Evolutionary conservation across 1,139 yeast genomes (phyloP).

Genomic region (Diutina ranongensis): DNA sequence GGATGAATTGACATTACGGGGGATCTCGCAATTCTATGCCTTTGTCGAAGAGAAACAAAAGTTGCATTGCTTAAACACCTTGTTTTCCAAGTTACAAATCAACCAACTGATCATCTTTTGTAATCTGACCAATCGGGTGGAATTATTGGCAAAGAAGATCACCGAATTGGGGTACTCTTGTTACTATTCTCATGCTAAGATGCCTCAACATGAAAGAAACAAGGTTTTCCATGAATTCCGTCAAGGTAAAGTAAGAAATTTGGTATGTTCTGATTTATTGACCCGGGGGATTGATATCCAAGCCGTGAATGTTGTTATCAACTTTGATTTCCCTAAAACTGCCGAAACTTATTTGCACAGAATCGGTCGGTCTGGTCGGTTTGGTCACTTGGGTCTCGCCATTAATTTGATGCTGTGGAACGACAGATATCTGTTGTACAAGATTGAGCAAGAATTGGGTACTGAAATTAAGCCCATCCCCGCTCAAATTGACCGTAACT

Average conservation of each 20-base stretch:
- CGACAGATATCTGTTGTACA: conserved; percentile 86
- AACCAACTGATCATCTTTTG: conserved; percentile 95
- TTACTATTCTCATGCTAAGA: conserved; percentile 92
- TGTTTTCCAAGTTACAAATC: conserved; percentile 87
- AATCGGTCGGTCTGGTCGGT: conserved; percentile 98
- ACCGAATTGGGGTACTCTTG: conserved; percentile 96
- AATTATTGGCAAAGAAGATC: conserved; percentile 86
- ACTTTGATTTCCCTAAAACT: conserved; percentile 96
- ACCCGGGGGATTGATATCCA: conserved; percentile 99
- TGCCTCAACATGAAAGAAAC: conserved; percentile 97
- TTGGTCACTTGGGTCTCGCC: conserved; percentile 96
- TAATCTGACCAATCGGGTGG: conserved; percentile 93
- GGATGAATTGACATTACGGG: conserved; percentile 94
- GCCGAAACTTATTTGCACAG: conserved; percentile 97
- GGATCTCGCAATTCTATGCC: conserved; percentile 95
- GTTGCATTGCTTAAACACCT: conserved; percentile 87
- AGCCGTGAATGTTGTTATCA: conserved; percentile 95
- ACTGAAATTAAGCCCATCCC: conserved; percentile 98
- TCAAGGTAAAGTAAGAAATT: conserved; percentile 94
- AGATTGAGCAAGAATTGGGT: conserved; percentile 94
- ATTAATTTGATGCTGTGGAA: conserved; percentile 95
- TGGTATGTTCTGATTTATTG: conserved; percentile 91
- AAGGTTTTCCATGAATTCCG: conserved; percentile 97
- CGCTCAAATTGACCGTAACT: conserved; percentile 70
- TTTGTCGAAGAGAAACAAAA: conserved; percentile 96